These are phyloP conservation scores for Magnusiomyces paraingens DNA, from an alignment of 1,139 yeast species.

Conservation along the genomic window DNA sequence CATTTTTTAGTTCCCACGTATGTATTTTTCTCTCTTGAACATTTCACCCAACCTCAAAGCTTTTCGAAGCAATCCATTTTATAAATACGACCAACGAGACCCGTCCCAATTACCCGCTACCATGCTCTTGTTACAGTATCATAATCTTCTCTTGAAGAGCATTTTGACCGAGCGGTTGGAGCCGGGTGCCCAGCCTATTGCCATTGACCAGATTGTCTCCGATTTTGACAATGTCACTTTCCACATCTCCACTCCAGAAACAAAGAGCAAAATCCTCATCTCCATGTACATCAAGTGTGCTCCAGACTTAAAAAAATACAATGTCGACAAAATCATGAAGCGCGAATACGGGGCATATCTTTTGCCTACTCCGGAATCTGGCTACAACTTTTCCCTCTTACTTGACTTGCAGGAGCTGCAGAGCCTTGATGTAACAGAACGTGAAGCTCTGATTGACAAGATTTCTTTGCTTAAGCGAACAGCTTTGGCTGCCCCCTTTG, in stretches of 20 bases:
- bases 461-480: constrained; percentile 75
- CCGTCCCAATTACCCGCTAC: constrained; percentile 8
- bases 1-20: too few relatives aligned
- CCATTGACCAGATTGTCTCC: constrained; percentile 83
- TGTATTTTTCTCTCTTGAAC: too few relatives aligned
- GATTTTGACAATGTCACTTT: constrained; percentile 95
- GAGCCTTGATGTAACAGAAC: constrained; percentile 38
- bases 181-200: constrained; percentile 39
- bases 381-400: constrained; percentile 74
- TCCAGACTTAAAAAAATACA: constrained; percentile 63
- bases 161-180: constrained; percentile 39
- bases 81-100: too few relatives aligned
- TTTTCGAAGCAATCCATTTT: too few relatives aligned
- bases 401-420: constrained; percentile 51
- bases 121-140: constrained; percentile 39
- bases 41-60: too few relatives aligned
- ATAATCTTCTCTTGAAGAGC: constrained; percentile 38
- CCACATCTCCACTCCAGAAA: constrained; percentile 79
- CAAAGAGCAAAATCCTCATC: constrained; percentile 55
- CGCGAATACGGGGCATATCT: constrained; percentile 40
- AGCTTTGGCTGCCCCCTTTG: constrained; percentile 89
- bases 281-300: constrained; percentile 74
- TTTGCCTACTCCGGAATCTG: constrained; percentile 50
- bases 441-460: constrained; percentile 48
- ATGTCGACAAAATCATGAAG: constrained; percentile 40